Evolutionary conservation across 2,329 filamentous ascomycete genomes (phyloP).

Genomic region (Fusarium sp.): DNA sequence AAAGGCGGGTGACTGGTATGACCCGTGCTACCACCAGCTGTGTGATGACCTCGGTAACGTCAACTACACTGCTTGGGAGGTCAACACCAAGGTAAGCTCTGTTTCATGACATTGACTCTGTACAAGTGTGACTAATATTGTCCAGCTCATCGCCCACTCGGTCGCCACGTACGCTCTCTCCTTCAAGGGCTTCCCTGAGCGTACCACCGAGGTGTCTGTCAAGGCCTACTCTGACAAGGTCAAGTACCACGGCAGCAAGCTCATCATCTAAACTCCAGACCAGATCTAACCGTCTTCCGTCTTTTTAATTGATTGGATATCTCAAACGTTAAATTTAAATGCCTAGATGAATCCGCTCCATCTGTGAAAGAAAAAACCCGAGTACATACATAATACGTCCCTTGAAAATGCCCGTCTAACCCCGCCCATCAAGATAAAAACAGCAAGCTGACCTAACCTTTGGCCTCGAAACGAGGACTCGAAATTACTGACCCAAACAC

Average conservation of each 20-base stretch:
- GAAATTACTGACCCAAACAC: conserved; percentile 37
- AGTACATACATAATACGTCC: conserved; percentile 22
- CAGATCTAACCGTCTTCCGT: conserved; percentile 14
- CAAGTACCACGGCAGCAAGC: conserved; percentile 67
- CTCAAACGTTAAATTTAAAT: conserved; percentile 41
- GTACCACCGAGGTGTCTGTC: conserved; percentile 54
- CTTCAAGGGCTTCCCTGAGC: conserved; percentile 76
- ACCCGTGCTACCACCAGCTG: conserved; percentile 74
- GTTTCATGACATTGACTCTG: neutral
- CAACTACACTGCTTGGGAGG: conserved; percentile 72
- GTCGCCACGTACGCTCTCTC: conserved; percentile 79
- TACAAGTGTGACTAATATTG: conserved; percentile 34
- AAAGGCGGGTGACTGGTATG: conserved; percentile 72
- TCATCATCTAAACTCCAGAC: conserved; percentile 58
- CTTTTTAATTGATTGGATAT: conserved; percentile 41
- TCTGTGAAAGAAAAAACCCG: conserved; percentile 26
- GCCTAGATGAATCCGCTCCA: conserved; percentile 37
- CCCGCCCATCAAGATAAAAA: conserved; percentile 14
- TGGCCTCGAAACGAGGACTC: conserved; percentile 14
- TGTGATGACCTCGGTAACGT: conserved; percentile 73
- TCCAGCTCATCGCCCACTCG: conserved; percentile 77
- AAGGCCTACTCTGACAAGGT: conserved; percentile 53
- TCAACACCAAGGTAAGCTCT: conserved; percentile 70
- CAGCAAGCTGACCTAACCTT: conserved; percentile 19
- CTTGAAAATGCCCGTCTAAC: conserved; percentile 40